Evolutionary conservation across 768 basidiomycete genomes (phyloP).

Genomic region (Trametes punicea): DNA sequence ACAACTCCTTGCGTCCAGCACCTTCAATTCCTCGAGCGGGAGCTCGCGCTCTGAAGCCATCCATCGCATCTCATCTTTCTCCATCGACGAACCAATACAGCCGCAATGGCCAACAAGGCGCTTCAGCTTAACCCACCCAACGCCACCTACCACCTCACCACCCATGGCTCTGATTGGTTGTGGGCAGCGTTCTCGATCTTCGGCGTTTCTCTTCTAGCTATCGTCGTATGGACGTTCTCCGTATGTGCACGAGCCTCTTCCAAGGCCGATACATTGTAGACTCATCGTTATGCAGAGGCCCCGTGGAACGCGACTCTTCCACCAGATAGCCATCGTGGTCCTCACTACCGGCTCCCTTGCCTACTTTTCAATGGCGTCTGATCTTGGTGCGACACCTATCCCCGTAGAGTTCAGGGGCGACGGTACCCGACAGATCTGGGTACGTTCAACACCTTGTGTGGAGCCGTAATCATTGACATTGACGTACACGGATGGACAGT

Average conservation of each 20-base stretch:
- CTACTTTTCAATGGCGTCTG: conserved; percentile 55
- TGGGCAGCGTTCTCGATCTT: conserved; percentile 56
- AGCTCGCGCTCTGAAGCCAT: neutral
- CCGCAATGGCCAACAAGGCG: conserved; percentile 30
- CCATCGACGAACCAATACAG: neutral
- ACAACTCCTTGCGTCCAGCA: too few species aligned
- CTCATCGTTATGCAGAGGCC: conserved; percentile 28
- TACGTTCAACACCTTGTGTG: conserved; percentile 32
- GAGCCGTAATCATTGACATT: too few species aligned
- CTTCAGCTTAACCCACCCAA: conserved; percentile 35
- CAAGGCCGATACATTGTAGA: neutral
- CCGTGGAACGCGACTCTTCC: conserved; percentile 44
- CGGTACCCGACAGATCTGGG: conserved; percentile 42
- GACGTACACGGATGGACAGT: too few species aligned
- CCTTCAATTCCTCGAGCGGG: neutral
- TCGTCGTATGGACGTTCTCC: conserved; percentile 37
- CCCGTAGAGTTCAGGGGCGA: conserved; percentile 40
- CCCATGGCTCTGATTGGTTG: conserved; percentile 46
- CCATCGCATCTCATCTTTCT: neutral
- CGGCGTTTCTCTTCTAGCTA: conserved; percentile 38
- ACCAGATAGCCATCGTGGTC: conserved; percentile 47
- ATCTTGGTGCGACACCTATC: conserved; percentile 48
- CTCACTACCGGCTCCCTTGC: conserved; percentile 43
- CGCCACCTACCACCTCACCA: conserved; percentile 40
- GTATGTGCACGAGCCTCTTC: conserved; percentile 17